Evolutionary conservation across 2,329 filamentous ascomycete genomes (phyloP).

Genomic region (Clarireedia paspali): DNA sequence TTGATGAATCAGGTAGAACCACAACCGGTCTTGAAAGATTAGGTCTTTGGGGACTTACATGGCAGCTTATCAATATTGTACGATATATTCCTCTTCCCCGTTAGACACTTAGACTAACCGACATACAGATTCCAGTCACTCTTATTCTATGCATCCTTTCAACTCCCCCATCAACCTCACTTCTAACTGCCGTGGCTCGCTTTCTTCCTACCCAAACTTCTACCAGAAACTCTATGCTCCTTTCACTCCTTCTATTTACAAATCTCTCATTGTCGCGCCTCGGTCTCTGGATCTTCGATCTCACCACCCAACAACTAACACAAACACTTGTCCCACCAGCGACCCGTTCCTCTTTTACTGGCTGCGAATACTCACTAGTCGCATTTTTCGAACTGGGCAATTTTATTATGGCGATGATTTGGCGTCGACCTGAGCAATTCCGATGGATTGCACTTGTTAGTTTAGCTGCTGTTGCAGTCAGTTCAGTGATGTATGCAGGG

Average conservation of each 20-base stretch:
- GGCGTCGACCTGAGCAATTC: conserved; percentile 33
- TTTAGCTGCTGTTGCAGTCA: conserved; percentile 27
- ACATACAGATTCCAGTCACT: conserved; percentile 29
- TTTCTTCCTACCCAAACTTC: conserved; percentile 23
- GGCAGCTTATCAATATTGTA: conserved; percentile 36
- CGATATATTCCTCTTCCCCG: not conserved
- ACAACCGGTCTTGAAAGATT: conserved; percentile 32
- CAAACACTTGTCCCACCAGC: conserved; percentile 31
- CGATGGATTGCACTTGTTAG: conserved; percentile 33
- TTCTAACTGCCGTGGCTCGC: conserved; percentile 13
- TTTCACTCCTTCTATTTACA: conserved; percentile 30
- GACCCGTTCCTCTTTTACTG: conserved; percentile 35
- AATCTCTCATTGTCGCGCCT: conserved; percentile 36
- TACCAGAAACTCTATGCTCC: conserved; percentile 9
- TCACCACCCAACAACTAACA: conserved; percentile 38
- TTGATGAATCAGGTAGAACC: conserved; percentile 16
- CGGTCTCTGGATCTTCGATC: conserved; percentile 38
- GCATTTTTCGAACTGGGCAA: conserved; percentile 35
- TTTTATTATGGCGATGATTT: conserved; percentile 31
- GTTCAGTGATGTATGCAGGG: conserved; percentile 30
- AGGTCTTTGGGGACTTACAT: conserved; percentile 36
- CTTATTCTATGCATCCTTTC: conserved; percentile 30
- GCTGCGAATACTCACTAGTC: conserved; percentile 34
- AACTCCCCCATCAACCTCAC: conserved; percentile 12
- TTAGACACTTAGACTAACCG: not conserved